These are phyloP conservation scores for Zasmidium cellare DNA, from an alignment of 2,329 filamentous ascomycete species.

Conservation along the genomic window DNA sequence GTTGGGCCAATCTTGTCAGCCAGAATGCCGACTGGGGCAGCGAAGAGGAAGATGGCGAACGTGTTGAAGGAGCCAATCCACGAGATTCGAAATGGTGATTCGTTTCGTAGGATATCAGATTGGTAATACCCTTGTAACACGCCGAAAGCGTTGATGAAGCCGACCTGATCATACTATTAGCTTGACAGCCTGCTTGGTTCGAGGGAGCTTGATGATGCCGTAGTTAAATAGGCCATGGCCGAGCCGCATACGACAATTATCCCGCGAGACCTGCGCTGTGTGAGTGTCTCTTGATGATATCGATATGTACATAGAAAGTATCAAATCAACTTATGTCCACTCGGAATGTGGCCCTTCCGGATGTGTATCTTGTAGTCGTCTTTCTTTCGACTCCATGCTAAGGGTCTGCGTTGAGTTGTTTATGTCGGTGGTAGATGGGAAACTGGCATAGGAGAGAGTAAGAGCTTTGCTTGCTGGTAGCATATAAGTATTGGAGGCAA, in stretches of 20 bases:
- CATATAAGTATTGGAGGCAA: no score
- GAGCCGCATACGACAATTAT: neutral
- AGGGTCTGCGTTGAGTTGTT: no score
- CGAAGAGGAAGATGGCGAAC: constrained; percentile 29
- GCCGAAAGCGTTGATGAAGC: constrained; percentile 30
- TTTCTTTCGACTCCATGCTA: neutral
- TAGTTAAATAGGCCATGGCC: neutral
- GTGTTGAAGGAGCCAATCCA: constrained; percentile 32
- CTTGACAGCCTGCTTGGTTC: neutral
- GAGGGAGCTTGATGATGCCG: neutral
- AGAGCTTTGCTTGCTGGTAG: no score
- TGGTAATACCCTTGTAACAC: constrained; percentile 31
- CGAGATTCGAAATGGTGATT: constrained; percentile 29
- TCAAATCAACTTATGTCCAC: neutral
- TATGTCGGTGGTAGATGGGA: no score
- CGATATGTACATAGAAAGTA: no score
- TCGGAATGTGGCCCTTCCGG: neutral
- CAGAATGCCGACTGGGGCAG: constrained; percentile 29
- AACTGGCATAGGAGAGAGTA: no score
- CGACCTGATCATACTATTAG: constrained; percentile 11
- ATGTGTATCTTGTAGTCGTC: neutral
- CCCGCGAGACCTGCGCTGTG: neutral
- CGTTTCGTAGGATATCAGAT: constrained; percentile 15
- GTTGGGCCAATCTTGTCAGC: constrained; percentile 30
- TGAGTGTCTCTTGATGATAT: no score